Evolutionary conservation across 2,329 filamentous ascomycete genomes (phyloP).

Genomic region (Cercospora sp.): DNA sequence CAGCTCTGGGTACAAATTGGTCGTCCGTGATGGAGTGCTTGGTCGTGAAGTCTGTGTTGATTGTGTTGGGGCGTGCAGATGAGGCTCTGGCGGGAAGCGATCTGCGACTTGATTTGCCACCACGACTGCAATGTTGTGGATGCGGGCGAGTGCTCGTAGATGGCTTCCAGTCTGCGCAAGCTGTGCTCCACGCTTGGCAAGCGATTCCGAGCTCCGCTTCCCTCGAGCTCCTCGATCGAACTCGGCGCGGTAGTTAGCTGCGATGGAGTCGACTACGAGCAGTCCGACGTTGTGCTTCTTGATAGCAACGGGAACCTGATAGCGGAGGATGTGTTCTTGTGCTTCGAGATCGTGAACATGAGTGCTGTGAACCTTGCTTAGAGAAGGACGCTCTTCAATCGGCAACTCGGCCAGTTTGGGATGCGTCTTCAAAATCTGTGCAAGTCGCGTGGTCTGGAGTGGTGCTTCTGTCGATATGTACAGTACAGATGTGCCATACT

Average conservation of each 20-base stretch:
- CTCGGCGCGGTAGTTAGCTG: conserved; percentile 93
- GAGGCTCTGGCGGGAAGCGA: conserved; percentile 58
- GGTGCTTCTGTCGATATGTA: conserved; percentile 94
- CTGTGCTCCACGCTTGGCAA: conserved; percentile 75
- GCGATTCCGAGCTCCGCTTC: conserved; percentile 48
- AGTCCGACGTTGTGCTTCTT: conserved; percentile 75
- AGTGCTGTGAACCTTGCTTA: conserved; percentile 77
- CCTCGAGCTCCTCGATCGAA: conserved; percentile 58
- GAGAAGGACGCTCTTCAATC: conserved; percentile 56
- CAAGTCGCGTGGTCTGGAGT: conserved; percentile 76
- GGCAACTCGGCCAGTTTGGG: conserved; percentile 56
- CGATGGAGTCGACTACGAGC: conserved; percentile 85
- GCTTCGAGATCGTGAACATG: conserved; percentile 86
- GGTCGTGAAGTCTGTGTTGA: conserved; percentile 26
- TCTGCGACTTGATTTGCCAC: conserved; percentile 96
- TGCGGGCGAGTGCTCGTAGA: conserved; percentile 72
- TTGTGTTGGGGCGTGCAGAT: conserved; percentile 13
- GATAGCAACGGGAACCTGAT: conserved; percentile 86
- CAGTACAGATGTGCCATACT: conserved; percentile 69
- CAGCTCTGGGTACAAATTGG: not conserved
- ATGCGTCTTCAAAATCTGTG: conserved; percentile 73
- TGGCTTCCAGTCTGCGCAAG: conserved; percentile 74
- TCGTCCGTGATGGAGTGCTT: conserved; percentile 22
- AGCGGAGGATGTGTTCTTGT: conserved; percentile 91
- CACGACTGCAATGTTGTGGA: conserved; percentile 77